Conservation (phyloP, 176 grass and related monocot species). For the Bromus sterilis region DNA sequence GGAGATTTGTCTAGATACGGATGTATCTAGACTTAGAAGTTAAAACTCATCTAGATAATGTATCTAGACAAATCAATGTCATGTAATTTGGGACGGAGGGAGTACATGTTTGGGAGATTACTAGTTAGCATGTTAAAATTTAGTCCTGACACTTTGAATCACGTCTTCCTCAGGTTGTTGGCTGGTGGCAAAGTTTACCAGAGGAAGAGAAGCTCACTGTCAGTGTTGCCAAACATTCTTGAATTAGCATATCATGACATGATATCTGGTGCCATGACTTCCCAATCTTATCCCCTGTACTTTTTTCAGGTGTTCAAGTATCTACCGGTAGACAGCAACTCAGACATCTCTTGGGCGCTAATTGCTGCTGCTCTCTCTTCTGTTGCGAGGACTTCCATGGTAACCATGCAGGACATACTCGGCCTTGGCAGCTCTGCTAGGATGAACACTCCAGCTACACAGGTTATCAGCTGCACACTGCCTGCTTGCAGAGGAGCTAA, state of each 20-base stretch:
- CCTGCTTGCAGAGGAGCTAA: neutral
- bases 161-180: slow-evolving; percentile 45
- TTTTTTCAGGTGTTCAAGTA: slow-evolving; percentile 65
- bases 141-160: neutral
- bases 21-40: no score
- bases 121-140: neutral
- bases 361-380: slow-evolving; percentile 61
- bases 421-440: slow-evolving; percentile 62
- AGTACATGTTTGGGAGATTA: no score
- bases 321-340: slow-evolving; percentile 32
- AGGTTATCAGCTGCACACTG: slow-evolving; percentile 24
- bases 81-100: no score
- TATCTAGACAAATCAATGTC: no score
- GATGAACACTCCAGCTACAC: slow-evolving; percentile 91
- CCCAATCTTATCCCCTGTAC: neutral
- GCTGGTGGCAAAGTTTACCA: slow-evolving; percentile 70
- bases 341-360: slow-evolving; percentile 56
- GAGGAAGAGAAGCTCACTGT: slow-evolving; percentile 70
- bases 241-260: neutral
- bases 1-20: no score
- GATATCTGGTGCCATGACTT: neutral
- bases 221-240: slow-evolving; percentile 16
- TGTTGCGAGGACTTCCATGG: slow-evolving; percentile 61
- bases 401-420: slow-evolving; percentile 85
- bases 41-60: no score